Base-by-base conservation (phyloP, 2,329 filamentous ascomycete genomes). In the Talaromyces sp. region DNA sequence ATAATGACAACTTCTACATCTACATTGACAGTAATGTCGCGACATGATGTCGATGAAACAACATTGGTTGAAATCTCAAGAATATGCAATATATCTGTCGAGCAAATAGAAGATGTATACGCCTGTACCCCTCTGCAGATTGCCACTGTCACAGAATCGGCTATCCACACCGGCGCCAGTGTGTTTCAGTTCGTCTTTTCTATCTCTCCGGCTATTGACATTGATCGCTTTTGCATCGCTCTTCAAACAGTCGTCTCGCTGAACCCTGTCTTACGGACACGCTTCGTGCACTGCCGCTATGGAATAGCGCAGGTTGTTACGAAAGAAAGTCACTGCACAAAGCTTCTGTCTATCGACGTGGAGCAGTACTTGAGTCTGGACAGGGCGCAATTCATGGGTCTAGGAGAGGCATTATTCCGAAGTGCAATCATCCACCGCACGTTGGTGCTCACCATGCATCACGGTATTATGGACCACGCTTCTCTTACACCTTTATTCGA, bases 381-480 rank as follows among this genome's bases (percentile, higher is more conserved):
- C 43, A 67, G 69, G 29, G 68, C 62, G 3, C 67, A 75, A 53
- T 70, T 66, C 49, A 77, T 78, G 74, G 69, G 73, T 27, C 71
- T 79, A 25, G 77, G 77, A n/a, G 66, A 75, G 49, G 69, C 68
- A 5, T 72, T 79, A 1, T 72, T 75, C 53, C 73, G 76, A 40
- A 77, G 75, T 64, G 75, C 73, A 6, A 73, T 79, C 45, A 67
- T 79, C 47, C 4, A 53, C 3, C 68, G 70, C n/a, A 76, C 81
- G 65, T 78, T 84, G 67, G 75, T 83, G 27, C 81, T 81, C 73
- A 83, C 82, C 0, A 77, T 83, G 62, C 83, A 85, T 65, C 82
- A 84, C 65, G 81, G 80, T 10, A 72, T 84, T 5, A 84, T 84
- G 67, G 83, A 85, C 67, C 82, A 82, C n/a, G 80, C 78, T 77